Conservation (phyloP, 306 rosid species). For the Pueraria montana region DNA sequence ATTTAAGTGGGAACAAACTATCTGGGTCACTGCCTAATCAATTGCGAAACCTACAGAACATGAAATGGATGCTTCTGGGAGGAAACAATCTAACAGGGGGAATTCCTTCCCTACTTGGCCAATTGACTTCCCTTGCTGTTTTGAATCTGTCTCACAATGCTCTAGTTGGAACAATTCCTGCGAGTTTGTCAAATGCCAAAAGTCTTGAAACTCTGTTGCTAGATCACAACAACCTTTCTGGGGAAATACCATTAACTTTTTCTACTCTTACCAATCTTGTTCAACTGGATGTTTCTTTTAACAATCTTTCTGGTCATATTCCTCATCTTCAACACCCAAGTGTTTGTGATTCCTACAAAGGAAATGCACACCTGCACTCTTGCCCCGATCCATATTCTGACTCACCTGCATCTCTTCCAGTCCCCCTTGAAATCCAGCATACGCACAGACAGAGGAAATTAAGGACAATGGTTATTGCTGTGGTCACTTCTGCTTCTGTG, state of each 20-base stretch:
- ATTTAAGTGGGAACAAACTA: constrained; percentile 60
- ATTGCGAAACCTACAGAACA: constrained; percentile 55
- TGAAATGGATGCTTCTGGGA: constrained; percentile 63
- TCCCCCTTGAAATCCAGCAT: constrained; percentile 49
- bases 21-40: constrained; percentile 54
- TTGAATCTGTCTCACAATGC: constrained; percentile 60
- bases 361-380: constrained; percentile 55
- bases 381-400: constrained; percentile 61
- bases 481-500: constrained; percentile 44
- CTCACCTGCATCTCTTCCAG: constrained; percentile 49
- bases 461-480: constrained; percentile 47
- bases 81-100: constrained; percentile 59
- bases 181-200: constrained; percentile 52
- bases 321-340: constrained; percentile 56
- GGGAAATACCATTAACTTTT: constrained; percentile 57
- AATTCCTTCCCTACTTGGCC: constrained; percentile 56
- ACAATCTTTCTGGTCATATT: constrained; percentile 69
- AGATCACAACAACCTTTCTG: constrained; percentile 60
- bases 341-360: constrained; percentile 56
- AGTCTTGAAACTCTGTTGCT: constrained; percentile 58
- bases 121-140: constrained; percentile 55
- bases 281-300: constrained; percentile 63
- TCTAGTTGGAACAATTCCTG: constrained; percentile 55
- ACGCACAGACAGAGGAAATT: constrained; percentile 35
- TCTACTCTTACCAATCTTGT: constrained; percentile 54